Conservation (phyloP, 2,329 filamentous ascomycete species). For the Ambrosiella beaveri region DNA sequence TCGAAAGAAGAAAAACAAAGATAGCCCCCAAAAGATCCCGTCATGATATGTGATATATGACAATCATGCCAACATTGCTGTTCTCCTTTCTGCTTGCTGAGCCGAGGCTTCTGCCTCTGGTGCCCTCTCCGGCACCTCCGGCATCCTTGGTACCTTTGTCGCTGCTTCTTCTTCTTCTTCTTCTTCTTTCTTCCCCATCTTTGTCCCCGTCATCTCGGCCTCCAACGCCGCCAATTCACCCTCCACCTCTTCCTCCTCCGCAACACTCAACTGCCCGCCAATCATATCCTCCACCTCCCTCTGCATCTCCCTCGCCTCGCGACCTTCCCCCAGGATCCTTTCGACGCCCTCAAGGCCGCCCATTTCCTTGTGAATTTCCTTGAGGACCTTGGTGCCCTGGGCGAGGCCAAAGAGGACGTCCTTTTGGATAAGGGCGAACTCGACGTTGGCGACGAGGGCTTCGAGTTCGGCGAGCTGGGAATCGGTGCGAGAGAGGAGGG, state of each 20-base stretch:
- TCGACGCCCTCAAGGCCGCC: constrained; percentile 85
- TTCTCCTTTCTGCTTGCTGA: background rate
- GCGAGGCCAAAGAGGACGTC: constrained; percentile 85
- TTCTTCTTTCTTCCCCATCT: background rate
- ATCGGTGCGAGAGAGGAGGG: constrained; percentile 75
- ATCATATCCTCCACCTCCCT: constrained; percentile 91
- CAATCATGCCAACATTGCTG: background rate
- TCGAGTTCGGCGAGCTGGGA: constrained; percentile 87
- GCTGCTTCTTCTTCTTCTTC: background rate
- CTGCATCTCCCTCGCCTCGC: constrained; percentile 83
- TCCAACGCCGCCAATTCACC: constrained; percentile 79
- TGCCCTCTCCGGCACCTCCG: background rate
- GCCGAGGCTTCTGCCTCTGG: too few species aligned
- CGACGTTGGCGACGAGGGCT: constrained; percentile 70
- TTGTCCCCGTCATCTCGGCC: constrained; percentile 19
- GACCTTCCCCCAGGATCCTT: constrained; percentile 83
- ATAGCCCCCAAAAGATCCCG: too few species aligned
- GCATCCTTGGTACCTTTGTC: background rate
- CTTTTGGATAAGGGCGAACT: constrained; percentile 94
- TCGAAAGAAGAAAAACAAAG: too few species aligned
- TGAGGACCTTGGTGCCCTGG: constrained; percentile 76
- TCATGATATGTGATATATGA: background rate
- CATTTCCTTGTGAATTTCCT: constrained; percentile 90
- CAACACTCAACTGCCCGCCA: constrained; percentile 70
- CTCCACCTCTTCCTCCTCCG: constrained; percentile 95